Base-by-base conservation (phyloP, 2,329 filamentous ascomycete species). In the Aspergillus fructus region DNA sequence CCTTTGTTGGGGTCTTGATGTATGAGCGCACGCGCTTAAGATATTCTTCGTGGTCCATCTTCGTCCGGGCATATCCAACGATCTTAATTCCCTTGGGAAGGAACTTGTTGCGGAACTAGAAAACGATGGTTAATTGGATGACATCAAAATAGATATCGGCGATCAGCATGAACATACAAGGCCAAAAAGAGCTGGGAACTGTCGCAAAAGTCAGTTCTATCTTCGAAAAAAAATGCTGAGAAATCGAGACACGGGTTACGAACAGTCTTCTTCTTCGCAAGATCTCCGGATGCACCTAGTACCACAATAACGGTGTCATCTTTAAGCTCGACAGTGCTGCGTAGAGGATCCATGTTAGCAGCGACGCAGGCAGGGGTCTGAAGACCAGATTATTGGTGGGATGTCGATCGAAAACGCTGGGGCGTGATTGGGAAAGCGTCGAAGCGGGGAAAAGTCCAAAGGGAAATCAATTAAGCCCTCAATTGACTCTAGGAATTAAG, bases 191-290 rank as follows among this genome's bases (percentile, higher is more conserved):
- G 94, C 94, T 65, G 94, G 94, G 81, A 96, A 99, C 90, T 96
- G 65, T 57, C 41, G 19, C 54, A 21, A 34, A 48, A 23, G 53
- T 68, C 62, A 72, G 65, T 61, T 54, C 59, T 23, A 33, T 33
- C 30, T 51, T 33, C 53, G 56, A 61, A 21, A 23, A 21, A 21
- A 43, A 46, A 55, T 56, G 12, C 55, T 46, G 40, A 33, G 54
- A 41, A 39, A 34, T 47, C 27, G 33, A 24, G 43, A 23, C 34
- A 23, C 46, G 24, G 41, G 46, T 50, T 62, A 75, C 86, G 75
- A 79, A 96, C 92, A 46, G 94, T 99, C 88, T 99, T 99, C 89
- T 99, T 99, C 85, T 99, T 99, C 51, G 94, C 94, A 66, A 99
- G 81, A 83, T 99, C 94, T 71, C 94, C 94, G 53, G 94, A 99